phyloP scores from a whole-genome alignment of 257 asterid species.

The Hygrophila difformis region DNA sequence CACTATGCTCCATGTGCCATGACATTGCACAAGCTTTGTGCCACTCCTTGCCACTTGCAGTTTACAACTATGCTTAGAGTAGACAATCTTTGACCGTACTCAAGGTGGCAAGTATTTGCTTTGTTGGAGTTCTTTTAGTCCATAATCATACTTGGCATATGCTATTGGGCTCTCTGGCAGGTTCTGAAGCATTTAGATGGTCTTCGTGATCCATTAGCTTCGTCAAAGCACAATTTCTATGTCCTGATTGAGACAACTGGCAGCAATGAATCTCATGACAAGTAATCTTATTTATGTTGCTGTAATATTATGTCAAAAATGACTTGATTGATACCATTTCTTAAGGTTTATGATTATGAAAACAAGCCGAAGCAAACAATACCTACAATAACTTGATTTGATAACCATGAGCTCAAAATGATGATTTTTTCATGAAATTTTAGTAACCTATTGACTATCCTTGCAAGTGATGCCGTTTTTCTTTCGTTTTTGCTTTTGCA shows the following conservation, averaged over 20 bases:
- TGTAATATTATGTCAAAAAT: slow-evolving; percentile 13
- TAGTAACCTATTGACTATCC: not conserved
- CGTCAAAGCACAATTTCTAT: slow-evolving; percentile 73
- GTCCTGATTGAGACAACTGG: slow-evolving; percentile 95
- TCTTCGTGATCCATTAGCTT: slow-evolving; percentile 90
- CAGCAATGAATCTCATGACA: slow-evolving; percentile 83
- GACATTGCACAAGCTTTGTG: too few relatives aligned
- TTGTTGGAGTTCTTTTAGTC: not conserved
- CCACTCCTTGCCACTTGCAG: too few relatives aligned
- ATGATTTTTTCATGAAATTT: slow-evolving; percentile 1
- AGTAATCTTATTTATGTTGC: slow-evolving; percentile 38
- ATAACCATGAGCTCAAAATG: too few relatives aligned
- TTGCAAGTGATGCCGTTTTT: slow-evolving; percentile 3
- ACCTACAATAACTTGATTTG: too few relatives aligned
- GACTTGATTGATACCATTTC: slow-evolving; percentile 5
- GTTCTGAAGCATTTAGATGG: slow-evolving; percentile 88
- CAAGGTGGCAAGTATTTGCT: not conserved
- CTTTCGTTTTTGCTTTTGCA: too few relatives aligned
- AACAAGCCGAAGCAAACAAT: not conserved
- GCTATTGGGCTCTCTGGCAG: slow-evolving; percentile 32
- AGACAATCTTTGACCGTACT: too few relatives aligned
- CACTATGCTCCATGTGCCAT: too few relatives aligned
- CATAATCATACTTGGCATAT: slow-evolving; percentile 12
- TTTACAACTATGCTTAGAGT: too few relatives aligned
- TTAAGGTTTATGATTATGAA: not conserved